phyloP scores from a whole-genome alignment of 1,284 basidiomycete genomes.

The Trametes pubescens region DNA sequence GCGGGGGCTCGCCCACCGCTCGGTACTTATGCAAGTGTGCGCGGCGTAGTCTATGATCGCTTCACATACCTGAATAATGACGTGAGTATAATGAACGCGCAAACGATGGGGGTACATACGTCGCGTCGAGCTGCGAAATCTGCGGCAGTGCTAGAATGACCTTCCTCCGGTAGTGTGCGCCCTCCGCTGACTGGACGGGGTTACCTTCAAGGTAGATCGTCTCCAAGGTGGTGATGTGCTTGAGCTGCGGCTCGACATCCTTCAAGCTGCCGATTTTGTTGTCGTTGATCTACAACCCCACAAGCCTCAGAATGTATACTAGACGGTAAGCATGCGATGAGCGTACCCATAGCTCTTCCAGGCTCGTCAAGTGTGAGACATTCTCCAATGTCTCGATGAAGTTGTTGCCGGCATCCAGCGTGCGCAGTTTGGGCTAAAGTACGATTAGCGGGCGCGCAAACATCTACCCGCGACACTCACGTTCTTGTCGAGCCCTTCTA shows the following conservation, averaged over 20 bases:
- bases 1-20: neutral
- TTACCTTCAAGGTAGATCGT: constrained; percentile 97
- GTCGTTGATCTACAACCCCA: constrained; percentile 78
- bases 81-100: neutral
- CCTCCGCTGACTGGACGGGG: constrained; percentile 87
- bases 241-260: constrained; percentile 79
- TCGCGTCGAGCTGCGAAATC: constrained; percentile 94
- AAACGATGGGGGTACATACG: constrained; percentile 59
- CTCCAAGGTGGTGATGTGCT: constrained; percentile 70
- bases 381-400: constrained; percentile 83
- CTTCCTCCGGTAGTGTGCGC: constrained; percentile 86
- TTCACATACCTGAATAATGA: constrained; percentile 29
- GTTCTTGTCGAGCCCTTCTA: constrained; percentile 91
- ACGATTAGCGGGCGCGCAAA: neutral
- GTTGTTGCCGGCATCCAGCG: constrained; percentile 91
- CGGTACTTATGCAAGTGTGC: neutral
- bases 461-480: constrained; percentile 51
- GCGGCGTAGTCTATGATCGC: constrained; percentile 6
- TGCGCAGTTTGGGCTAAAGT: constrained; percentile 77
- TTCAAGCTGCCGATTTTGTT: constrained; percentile 82
- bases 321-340: too few species aligned
- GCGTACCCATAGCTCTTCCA: constrained; percentile 95
- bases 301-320: neutral
- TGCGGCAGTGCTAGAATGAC: constrained; percentile 90
- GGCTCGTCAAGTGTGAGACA: constrained; percentile 73